A percentile compares a stretch with the other conserved stretches of the same genome.
Conservation (phyloP, 2,329 filamentous ascomycete genomes). For the Aspergillus ustus region DNA sequence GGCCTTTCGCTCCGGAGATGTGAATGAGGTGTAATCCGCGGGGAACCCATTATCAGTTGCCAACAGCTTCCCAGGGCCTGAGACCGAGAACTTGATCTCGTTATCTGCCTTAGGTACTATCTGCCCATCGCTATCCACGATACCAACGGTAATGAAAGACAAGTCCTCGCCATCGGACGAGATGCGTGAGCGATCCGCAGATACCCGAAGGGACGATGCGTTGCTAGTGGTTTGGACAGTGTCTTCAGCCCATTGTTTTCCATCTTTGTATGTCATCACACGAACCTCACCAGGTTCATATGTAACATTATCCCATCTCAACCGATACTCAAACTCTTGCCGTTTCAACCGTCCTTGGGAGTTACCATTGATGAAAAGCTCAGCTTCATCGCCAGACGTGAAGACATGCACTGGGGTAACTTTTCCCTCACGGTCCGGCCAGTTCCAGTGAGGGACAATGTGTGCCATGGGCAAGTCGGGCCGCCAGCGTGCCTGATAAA, state of each 20-base stretch:
- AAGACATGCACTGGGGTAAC: conserved; percentile 15
- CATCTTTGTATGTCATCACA: conserved; percentile 10
- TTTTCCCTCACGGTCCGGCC: conserved; percentile 5
- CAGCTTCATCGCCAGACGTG: conserved; percentile 11
- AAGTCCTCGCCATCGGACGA: conserved; percentile 12
- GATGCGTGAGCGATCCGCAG: neutral
- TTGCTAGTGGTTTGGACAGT: conserved; percentile 6
- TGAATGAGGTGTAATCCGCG: conserved; percentile 4
- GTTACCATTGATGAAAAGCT: conserved; percentile 5
- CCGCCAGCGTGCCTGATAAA: conserved; percentile 11
- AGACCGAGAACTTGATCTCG: neutral
- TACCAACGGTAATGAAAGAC: conserved; percentile 3
- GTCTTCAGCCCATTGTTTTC: conserved; percentile 6
- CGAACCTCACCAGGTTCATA: conserved; percentile 8
- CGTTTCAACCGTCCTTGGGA: neutral
- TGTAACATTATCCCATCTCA: conserved; percentile 13
- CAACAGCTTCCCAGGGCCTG: conserved; percentile 6
- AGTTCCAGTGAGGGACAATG: conserved; percentile 15
- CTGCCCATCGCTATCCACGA: conserved; percentile 1
- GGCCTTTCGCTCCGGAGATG: neutral
- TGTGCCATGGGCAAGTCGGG: neutral
- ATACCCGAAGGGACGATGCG: neutral
- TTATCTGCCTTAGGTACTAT: conserved; percentile 6
- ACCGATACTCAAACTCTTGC: neutral
- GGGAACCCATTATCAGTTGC: conserved; percentile 15